Evolutionary conservation across 106 monocot species (phyloP).

Genomic region (Dioscorea zingiberensis): DNA sequence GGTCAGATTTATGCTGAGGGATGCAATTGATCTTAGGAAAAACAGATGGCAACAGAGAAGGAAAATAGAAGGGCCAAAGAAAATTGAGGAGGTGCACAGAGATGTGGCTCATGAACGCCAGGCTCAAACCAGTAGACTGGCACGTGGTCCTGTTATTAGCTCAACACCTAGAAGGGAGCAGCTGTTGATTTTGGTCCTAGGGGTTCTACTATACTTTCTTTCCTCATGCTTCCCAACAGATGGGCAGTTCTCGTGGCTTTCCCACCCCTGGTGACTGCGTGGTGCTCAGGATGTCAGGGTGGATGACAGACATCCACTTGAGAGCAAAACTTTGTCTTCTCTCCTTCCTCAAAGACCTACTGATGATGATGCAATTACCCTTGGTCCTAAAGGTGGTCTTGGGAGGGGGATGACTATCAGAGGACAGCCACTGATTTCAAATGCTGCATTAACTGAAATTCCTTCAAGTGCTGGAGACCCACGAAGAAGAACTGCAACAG

Average conservation of each 20-base stretch:
- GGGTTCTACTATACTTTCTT: constrained; percentile 27
- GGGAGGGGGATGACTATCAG: constrained; percentile 74
- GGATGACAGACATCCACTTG: constrained; percentile 53
- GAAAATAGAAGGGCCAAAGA: constrained; percentile 93
- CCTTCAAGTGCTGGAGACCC: constrained; percentile 9
- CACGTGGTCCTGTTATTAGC: constrained; percentile 51
- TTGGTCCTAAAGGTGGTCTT: constrained; percentile 87
- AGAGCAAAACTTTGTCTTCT: constrained; percentile 43
- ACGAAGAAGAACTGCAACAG: constrained; percentile 25
- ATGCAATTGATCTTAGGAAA: constrained; percentile 85
- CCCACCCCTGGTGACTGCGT: constrained; percentile 33
- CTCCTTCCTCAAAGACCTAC: constrained; percentile 45
- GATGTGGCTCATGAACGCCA: constrained; percentile 88
- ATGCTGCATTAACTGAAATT: constrained; percentile 15
- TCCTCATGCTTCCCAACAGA: constrained; percentile 43
- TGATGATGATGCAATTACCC: constrained; percentile 51
- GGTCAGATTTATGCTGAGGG: constrained; percentile 77
- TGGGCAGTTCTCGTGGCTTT: constrained; percentile 24
- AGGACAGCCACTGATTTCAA: constrained; percentile 49
- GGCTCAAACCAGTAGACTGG: constrained; percentile 52
- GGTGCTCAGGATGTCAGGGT: constrained; percentile 54
- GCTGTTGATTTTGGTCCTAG: constrained; percentile 49
- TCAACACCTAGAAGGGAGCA: constrained; percentile 36
- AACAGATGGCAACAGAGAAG: constrained; percentile 84
- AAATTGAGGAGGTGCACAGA: constrained; percentile 91